Percentiles rank a stretch among this genome's conserved stretches.
These are phyloP conservation scores for Pseudogymnoascus sp. DNA, from an alignment of 2,329 filamentous ascomycete species.

Conservation along the genomic window DNA sequence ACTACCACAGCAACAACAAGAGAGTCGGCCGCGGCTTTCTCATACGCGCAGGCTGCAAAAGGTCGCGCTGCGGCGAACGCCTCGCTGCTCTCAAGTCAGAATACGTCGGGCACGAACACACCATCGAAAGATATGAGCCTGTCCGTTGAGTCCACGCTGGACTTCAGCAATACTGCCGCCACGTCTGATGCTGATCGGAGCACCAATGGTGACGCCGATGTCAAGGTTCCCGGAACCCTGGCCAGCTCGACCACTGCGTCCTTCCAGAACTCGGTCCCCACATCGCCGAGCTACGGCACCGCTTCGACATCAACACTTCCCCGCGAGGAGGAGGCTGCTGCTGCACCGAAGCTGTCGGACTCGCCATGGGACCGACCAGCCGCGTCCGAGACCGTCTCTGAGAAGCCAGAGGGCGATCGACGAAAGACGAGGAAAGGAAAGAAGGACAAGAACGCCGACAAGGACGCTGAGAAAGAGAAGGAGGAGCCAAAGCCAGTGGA, in stretches of 20 bases:
- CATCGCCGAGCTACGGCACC: slow-evolving; percentile 48
- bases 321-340: slow-evolving; percentile 47
- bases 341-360: not conserved
- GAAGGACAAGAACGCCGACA: slow-evolving; percentile 39
- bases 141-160: not conserved
- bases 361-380: slow-evolving; percentile 30
- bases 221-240: slow-evolving; percentile 13
- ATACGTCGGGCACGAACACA: slow-evolving; percentile 27
- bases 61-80: slow-evolving; percentile 44
- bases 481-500: slow-evolving; percentile 53
- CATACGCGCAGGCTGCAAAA: slow-evolving; percentile 93
- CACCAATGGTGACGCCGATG: slow-evolving; percentile 22
- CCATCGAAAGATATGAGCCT: slow-evolving; percentile 25
- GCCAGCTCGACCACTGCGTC: slow-evolving; percentile 18
- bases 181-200: slow-evolving; percentile 15
- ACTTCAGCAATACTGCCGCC: not conserved
- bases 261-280: slow-evolving; percentile 32
- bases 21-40: slow-evolving; percentile 49
- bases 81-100: slow-evolving; percentile 24
- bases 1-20: slow-evolving; percentile 32
- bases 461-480: slow-evolving; percentile 51
- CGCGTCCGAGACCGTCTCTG: slow-evolving; percentile 55
- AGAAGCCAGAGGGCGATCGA: slow-evolving; percentile 21
- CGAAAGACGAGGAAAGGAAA: slow-evolving; percentile 30
- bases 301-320: slow-evolving; percentile 43